Evolutionary conservation across 306 rosid genomes (phyloP), one percentile per base, ranked within the genome.

Genomic region (Styphnolobium japonicum): DNA sequence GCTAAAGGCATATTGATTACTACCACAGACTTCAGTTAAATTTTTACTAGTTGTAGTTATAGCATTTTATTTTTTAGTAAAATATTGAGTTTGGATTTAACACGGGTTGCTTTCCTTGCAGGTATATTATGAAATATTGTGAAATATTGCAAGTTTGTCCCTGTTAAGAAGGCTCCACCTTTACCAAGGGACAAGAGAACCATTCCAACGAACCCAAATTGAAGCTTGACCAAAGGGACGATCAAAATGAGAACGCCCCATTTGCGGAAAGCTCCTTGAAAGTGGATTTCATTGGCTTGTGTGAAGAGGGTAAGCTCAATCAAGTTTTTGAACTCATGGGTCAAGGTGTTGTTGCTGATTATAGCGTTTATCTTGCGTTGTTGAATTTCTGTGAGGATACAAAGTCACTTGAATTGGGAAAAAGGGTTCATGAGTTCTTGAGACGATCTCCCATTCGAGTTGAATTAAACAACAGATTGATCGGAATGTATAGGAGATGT

Each of bases 281-380:
- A 27, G 76, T 76, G 22, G 85, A 90, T 65, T 77, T 90, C 79
- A 67, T 81, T 78, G 72, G 70, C 48, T 62, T 90, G 52, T 83
- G 88, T 53, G 55, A 68, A 37, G 86, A 83, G 80, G 94, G 91
- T 21, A 85, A 86, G 87, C 64, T 84, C 73, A 62, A 70, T 19
- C 82, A 81, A 52, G 94, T 71, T 57, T 80, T 90, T 68, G 83
- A 85, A 19, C 79, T 19, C 14, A 79, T 86, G 74, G 79, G 73
- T 57, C 83, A 42, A 64, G 91, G 89, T 80, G 83, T 67, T 75
- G 15, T 71, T 62, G 88, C 92, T 25, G 91, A 88, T 68, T 77
- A 76, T 61, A 37, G 80, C 36, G 86, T 86, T 69, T 85, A 80
- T 49, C 15, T 51, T 62, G 81, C 76, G 31, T 68, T 86, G 31